Conservation (phyloP, 805 yeast genomes). For the Hanseniaspora valbyensis region DNA sequence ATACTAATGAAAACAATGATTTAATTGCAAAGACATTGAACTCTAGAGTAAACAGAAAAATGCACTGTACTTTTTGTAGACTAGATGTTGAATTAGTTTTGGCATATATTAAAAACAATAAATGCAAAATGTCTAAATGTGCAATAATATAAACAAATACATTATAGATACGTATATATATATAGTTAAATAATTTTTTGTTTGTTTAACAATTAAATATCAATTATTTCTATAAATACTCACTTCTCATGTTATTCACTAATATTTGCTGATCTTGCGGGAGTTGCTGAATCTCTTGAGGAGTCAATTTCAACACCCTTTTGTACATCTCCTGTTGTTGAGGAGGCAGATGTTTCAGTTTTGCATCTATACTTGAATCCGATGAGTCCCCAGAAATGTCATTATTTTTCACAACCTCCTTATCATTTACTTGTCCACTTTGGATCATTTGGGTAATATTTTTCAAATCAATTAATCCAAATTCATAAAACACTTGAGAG, state of each 20-base stretch:
- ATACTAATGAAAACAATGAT: background rate
- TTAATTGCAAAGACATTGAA: background rate
- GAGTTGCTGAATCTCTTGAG: constrained; percentile 3
- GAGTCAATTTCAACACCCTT: background rate
- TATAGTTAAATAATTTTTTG: too few species aligned
- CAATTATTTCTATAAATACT: constrained; percentile 2
- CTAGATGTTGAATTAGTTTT: constrained; percentile 10
- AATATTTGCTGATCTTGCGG: constrained; percentile 6
- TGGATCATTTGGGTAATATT: constrained; percentile 8
- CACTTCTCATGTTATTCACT: constrained; percentile 2
- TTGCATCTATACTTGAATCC: background rate
- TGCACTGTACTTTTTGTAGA: constrained; percentile 4
- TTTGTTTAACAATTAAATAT: too few species aligned
- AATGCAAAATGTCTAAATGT: background rate
- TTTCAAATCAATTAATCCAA: constrained; percentile 48
- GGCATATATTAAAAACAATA: background rate
- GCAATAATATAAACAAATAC: background rate
- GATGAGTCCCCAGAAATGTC: background rate
- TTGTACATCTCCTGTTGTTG: constrained; percentile 2
- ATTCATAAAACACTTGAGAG: constrained; percentile 60
- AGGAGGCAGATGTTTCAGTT: background rate
- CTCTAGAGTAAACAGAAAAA: constrained; percentile 5
- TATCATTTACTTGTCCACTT: constrained; percentile 3
- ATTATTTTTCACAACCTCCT: background rate
- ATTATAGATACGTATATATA: too few species aligned